A percentile compares a stretch with the other conserved stretches of the same genome.
Evolutionary conservation across 1,139 yeast species (phyloP).

Genomic region (Yamadazyma atmosphaerica): DNA sequence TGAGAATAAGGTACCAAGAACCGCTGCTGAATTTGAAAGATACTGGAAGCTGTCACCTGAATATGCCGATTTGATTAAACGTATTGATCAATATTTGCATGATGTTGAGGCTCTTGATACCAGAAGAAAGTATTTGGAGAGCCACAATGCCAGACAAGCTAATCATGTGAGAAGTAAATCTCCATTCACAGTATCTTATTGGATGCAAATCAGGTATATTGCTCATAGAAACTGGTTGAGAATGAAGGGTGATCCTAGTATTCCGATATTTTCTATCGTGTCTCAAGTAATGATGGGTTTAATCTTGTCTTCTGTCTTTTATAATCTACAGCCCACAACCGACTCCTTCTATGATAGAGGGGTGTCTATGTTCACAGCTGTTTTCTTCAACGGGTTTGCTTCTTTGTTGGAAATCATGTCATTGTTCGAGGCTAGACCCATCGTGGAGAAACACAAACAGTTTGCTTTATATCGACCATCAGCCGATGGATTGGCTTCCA

Average conservation of each 20-base stretch:
- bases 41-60: slow-evolving; percentile 66
- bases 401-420: slow-evolving; percentile 73
- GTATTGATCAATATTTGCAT: slow-evolving; percentile 34
- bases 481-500: slow-evolving; percentile 61
- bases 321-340: slow-evolving; percentile 47
- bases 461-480: slow-evolving; percentile 68
- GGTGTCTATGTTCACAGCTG: slow-evolving; percentile 74
- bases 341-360: slow-evolving; percentile 64
- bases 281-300: slow-evolving; percentile 77
- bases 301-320: slow-evolving; percentile 72
- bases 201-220: slow-evolving; percentile 63
- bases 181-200: slow-evolving; percentile 65
- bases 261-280: slow-evolving; percentile 56
- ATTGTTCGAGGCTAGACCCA: slow-evolving; percentile 67
- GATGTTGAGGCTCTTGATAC: slow-evolving; percentile 17
- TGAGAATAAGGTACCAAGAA: slow-evolving; percentile 50
- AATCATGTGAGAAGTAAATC: slow-evolving; percentile 52
- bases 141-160: slow-evolving; percentile 61
- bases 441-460: slow-evolving; percentile 76
- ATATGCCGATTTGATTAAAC: slow-evolving; percentile 30
- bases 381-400: slow-evolving; percentile 73
- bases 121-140: slow-evolving; percentile 32
- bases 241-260: slow-evolving; percentile 63
- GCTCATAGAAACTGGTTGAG: slow-evolving; percentile 64
- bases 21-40: slow-evolving; percentile 66